Evolutionary conservation across 169 alveolate genomes (phyloP), one percentile per base, ranked within the genome.

Genomic region (Cyclospora cayetanensis): DNA sequence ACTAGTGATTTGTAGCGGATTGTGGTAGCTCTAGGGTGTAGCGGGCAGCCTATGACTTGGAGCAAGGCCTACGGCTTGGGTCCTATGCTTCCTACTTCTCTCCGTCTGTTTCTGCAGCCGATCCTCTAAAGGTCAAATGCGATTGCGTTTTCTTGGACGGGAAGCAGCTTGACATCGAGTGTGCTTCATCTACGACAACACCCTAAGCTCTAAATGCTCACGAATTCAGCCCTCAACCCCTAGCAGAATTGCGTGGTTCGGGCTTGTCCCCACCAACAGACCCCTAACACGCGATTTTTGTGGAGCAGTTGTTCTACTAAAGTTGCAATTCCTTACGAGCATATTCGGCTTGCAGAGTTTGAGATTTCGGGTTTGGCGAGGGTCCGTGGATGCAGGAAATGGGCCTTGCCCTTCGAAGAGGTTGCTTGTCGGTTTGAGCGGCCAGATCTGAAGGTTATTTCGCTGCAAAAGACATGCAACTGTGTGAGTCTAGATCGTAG

Each of bases 391-490:
- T 25, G 2, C 80, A 68, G 80, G 80, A 68, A 68, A 50, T 68
- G 80, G 80, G 53, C 39, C 3, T 31, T 68, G 11, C 80, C 80
- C 43, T 34, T 35, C 22, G 29, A 68, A 68, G 80, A 68, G 12
- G 80, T 31, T 68, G 80, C 80, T 2, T 18, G 31, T 50, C 83
- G 83, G 27, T 35, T 72, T 2, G 60, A 72, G 60, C 83, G 35
- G 35, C 83, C 83, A 15, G 83, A 72, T 37, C 34, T 72, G 83
- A 72, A 72, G 34, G 41, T 72, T 46, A 4, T 72, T 2, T 15
- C 83, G 46, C 35, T 72, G 41, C 83, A 72, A 37, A 72, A 72
- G 83, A 55, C 83, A 29, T 72, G 83, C 83, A 72, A 55, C 83
- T 72, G 53, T 55, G 83, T 72, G 41, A 25, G 83, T n/a, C 9